Evolutionary conservation across 345 rosid species (phyloP).

Genomic region (Lepidium africanum): DNA sequence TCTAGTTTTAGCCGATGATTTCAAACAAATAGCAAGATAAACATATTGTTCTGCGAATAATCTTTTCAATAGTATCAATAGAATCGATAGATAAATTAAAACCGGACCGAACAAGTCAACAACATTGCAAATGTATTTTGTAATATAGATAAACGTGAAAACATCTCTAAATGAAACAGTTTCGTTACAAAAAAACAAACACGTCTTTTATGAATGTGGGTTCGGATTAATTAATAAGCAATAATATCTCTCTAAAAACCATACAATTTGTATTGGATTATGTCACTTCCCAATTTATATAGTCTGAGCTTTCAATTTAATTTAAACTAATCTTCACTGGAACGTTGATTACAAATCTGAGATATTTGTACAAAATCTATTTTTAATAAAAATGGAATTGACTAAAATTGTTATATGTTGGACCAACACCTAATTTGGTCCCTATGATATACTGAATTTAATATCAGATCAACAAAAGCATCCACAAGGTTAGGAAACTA

Average conservation of each 20-base stretch:
- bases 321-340: constrained; percentile 4
- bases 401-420: not conserved
- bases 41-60: too few species aligned
- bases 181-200: constrained; percentile 12
- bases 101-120: constrained; percentile 7
- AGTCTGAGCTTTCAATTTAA: not conserved
- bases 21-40: too few species aligned
- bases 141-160: not conserved
- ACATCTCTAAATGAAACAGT: not conserved
- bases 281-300: not conserved
- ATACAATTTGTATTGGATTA: constrained; percentile 6
- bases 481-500: not conserved
- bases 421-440: not conserved
- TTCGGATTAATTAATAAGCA: constrained; percentile 13
- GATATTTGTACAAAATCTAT: not conserved
- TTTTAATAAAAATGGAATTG: not conserved
- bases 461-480: not conserved
- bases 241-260: constrained; percentile 4
- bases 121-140: not conserved
- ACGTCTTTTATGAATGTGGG: constrained; percentile 16
- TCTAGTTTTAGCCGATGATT: too few species aligned
- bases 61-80: too few species aligned
- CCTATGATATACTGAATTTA: not conserved
- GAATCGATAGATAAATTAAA: too few species aligned
- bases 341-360: not conserved